Base-by-base conservation (phyloP, 2,329 filamentous ascomycete genomes). In the Pseudogymnoascus sp. region DNA sequence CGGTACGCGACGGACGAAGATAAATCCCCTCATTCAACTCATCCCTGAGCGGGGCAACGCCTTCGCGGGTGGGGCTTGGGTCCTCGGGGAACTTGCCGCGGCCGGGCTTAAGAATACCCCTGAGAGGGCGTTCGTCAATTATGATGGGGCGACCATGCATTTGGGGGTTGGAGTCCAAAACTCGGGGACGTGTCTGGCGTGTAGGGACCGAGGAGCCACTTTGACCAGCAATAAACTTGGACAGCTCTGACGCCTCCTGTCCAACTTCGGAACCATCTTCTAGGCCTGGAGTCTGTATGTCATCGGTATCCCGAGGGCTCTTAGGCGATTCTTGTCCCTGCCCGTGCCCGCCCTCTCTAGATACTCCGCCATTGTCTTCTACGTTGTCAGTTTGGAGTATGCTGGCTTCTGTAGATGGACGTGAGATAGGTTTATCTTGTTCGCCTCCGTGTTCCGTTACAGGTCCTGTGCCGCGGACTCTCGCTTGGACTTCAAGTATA, bases 31-130 rank as follows among this genome's bases (percentile, higher is more conserved):
- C 86, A 72, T 86, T 87, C 74, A 88, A 87, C 59, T 90, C 87
- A 72, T 96, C 91, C 76, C 96, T 96, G 72, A 96, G 85, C 15
- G 92, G 92, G 1, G 93, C 92, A 7, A 96, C 93, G n/a, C 93
- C 93, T 74, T 97, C 93, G 19, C 93, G 85, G 38, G 96, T 82
- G 0, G 91, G 88, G 68, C 92, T 88, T 0, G 86, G 84, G 66
- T 96, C 89, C 71, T 97, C 93, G 0, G 93, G 93, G 71, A 97
- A 97, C 70, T 88, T 89, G 23, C 83, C 81, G 13, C 86, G 91
- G 0, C 93, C 93, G 63, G 85, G 83, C 74, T 96, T 95, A 44
- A 97, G 80, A 64, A 97, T 97, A 15, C 92, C 88, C 75, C 89
- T 95, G 65, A 90, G 83, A 3, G 85, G 83, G 67, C 90, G 89